Evolutionary conservation across 768 basidiomycete genomes (phyloP).

Genomic region (Phlebiopsis gigantea): DNA sequence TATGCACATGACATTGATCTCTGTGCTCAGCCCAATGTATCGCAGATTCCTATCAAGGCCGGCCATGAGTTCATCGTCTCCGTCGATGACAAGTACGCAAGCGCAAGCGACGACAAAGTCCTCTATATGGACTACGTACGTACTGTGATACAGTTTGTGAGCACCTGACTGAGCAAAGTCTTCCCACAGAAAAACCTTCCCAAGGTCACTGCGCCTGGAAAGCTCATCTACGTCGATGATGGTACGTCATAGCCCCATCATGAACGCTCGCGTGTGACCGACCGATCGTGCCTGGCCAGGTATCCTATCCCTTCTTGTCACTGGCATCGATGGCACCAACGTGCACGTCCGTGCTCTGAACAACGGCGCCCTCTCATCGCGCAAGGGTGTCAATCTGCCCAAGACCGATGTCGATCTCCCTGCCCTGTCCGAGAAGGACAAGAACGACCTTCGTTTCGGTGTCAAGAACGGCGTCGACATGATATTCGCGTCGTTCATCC

Average conservation of each 20-base stretch:
- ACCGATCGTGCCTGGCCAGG: slow-evolving; percentile 35
- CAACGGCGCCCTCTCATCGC: slow-evolving; percentile 88
- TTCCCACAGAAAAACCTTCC: slow-evolving; percentile 71
- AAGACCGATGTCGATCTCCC: slow-evolving; percentile 98
- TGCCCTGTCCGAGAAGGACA: slow-evolving; percentile 97
- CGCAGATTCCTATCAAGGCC: slow-evolving; percentile 73
- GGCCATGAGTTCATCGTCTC: slow-evolving; percentile 94
- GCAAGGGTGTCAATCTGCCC: slow-evolving; percentile 99
- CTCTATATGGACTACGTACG: slow-evolving; percentile 93
- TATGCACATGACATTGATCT: background rate
- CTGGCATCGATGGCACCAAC: slow-evolving; percentile 77
- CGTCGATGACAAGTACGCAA: slow-evolving; percentile 76
- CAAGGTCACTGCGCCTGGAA: slow-evolving; percentile 96
- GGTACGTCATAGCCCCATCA: slow-evolving; percentile 39
- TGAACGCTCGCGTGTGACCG: background rate
- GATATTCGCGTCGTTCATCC: slow-evolving; percentile 99
- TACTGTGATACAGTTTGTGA: slow-evolving; percentile 12
- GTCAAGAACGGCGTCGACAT: slow-evolving; percentile 98
- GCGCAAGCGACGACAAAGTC: slow-evolving; percentile 74
- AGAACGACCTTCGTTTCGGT: slow-evolving; percentile 89
- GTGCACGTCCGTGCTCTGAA: slow-evolving; percentile 86
- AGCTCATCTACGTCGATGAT: slow-evolving; percentile 96
- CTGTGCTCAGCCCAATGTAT: background rate
- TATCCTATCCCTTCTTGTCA: slow-evolving; percentile 89
- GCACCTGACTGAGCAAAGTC: background rate